Evolutionary conservation across 2,329 filamentous ascomycete species (phyloP), one percentile per base, ranked within the genome.

Genomic region (Lasiodiplodia sp.): DNA sequence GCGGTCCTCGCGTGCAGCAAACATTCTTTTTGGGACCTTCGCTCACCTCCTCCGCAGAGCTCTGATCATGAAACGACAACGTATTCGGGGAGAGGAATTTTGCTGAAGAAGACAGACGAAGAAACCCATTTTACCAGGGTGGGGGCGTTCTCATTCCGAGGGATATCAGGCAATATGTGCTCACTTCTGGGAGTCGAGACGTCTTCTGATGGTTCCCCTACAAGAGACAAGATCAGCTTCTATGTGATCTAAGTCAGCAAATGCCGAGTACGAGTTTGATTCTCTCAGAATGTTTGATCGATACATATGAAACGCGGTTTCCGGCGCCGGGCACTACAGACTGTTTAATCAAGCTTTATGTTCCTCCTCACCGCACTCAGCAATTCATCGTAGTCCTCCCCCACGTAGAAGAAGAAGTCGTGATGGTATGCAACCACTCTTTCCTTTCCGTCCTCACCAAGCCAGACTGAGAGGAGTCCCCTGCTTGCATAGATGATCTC

Each of bases 21-120:
- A 8, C 1, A 44, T n/a, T 3, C 6, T 10, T 34, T 34, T 0
- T 0, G 8, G 0, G 31, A 34, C 1, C 6, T 2, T 0, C 2
- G 38, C 38, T 44, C 1, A 2, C 31, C 31, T 10, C 31, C 31
- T 34, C 0, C 1, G 18, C 40, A 44, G 7, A 44, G 14, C 40
- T 6, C 6, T 18, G 40, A 18, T 44, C 2, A 44, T 6, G 18
- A 44, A 44, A 18, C 2, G 16, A 8, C 8, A 5, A 44, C 18
- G 1, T 44, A n/a, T 18, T 44, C 16, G 0, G 40, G 40, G 16
- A 44, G 4, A 2, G 40, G 40, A 3, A n/a, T 44, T 3, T 14
- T 44, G 5, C 40, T 44, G 5, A 44, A 44, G 5, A 5, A n/a
- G 16, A 44, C 40, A 2, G 40, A n/a, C 4, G 18, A 44, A 18